These are phyloP conservation scores for Malassezia sp. DNA, from an alignment of 1,284 basidiomycete species.

Conservation along the genomic window DNA sequence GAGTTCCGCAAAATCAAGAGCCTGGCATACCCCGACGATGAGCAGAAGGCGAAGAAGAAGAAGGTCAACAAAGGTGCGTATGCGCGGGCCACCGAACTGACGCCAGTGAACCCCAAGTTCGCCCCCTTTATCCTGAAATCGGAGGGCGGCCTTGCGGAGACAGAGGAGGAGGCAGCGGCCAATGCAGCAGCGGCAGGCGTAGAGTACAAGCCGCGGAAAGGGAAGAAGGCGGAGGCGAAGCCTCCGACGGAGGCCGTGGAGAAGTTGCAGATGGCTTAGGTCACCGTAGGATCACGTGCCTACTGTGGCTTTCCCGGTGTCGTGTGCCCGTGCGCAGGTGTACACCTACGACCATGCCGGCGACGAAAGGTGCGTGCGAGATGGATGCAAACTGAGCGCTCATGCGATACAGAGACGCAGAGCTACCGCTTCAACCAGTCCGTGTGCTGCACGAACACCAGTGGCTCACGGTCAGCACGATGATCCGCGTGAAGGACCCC, in stretches of 20 bases:
- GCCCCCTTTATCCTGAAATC: constrained; percentile 27
- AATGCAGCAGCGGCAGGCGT: constrained; percentile 19
- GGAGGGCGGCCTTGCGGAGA: constrained; percentile 31
- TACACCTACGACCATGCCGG: constrained; percentile 5
- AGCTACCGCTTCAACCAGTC: constrained; percentile 42
- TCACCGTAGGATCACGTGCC: no score
- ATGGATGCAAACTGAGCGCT: no score
- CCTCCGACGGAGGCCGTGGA: not conserved
- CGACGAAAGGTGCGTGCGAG: constrained; percentile 5
- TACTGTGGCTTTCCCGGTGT: not conserved
- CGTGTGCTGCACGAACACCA: constrained; percentile 7
- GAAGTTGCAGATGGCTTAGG: constrained; percentile 3
- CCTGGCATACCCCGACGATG: constrained; percentile 63
- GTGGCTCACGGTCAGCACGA: constrained; percentile 54
- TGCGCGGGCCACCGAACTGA: not conserved
- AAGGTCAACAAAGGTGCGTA: constrained; percentile 31
- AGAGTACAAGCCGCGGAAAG: constrained; percentile 15
- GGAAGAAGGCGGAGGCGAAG: constrained; percentile 16
- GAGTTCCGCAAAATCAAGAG: constrained; percentile 71
- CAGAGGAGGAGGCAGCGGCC: constrained; percentile 21
- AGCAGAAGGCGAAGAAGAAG: constrained; percentile 27
- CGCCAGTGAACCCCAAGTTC: constrained; percentile 24
- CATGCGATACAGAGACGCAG: constrained; percentile 26
- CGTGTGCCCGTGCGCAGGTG: no score
- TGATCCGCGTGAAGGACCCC: constrained; percentile 80